Percentiles rank a stretch among this genome's conserved stretches.
phyloP scores from a whole-genome alignment of 441 rosid genomes.

The Brassica hybrid region DNA sequence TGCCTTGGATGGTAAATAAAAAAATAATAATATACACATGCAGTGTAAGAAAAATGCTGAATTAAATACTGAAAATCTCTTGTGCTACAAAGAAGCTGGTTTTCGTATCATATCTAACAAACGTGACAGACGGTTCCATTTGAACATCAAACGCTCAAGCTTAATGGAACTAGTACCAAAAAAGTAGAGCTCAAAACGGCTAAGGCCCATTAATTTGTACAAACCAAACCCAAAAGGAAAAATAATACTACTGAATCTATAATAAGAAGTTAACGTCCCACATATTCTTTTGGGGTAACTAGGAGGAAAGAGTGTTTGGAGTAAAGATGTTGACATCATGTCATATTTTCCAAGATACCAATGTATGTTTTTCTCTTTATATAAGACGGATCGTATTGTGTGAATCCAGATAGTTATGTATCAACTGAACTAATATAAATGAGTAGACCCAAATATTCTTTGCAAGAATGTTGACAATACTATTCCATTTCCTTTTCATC shows the following conservation, averaged over 20 bases:
- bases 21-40: background rate
- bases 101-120: background rate
- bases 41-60: too few species aligned
- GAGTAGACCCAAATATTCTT: background rate
- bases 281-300: too few species aligned
- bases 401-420: background rate
- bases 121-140: background rate
- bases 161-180: background rate
- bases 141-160: background rate
- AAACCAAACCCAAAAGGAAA: background rate
- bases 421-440: background rate
- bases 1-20: background rate
- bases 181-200: background rate
- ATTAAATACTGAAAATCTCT: too few species aligned
- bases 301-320: too few species aligned
- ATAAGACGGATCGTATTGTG: background rate
- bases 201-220: too few species aligned
- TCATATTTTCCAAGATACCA: background rate
- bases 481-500: background rate
- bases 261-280: background rate
- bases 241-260: background rate
- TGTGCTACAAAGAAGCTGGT: background rate
- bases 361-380: background rate
- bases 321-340: background rate
- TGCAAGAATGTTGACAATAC: background rate